Evolutionary conservation across 768 basidiomycete genomes (phyloP).

Genomic region (Boletus huronensis): DNA sequence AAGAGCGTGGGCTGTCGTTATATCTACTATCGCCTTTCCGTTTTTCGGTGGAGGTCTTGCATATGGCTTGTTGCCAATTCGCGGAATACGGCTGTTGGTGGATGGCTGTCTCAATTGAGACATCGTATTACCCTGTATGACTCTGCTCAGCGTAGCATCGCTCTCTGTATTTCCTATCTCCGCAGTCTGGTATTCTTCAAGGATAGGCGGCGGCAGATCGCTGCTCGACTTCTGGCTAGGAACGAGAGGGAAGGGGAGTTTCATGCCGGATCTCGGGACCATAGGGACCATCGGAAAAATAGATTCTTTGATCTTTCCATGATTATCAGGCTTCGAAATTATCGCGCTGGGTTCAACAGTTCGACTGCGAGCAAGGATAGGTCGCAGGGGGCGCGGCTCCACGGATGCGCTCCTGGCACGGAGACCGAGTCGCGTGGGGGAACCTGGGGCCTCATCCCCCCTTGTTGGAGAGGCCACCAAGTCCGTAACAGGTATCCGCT

Average conservation of each 20-base stretch:
- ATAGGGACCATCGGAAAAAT: conserved; percentile 18
- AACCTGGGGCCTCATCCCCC: conserved; percentile 1
- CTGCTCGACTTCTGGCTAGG: conserved; percentile 17
- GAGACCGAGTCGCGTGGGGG: conserved; percentile 17
- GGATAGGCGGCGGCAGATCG: conserved; percentile 29
- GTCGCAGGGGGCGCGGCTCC: conserved; percentile 29
- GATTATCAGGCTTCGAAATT: conserved; percentile 4
- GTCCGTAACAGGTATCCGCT: conserved; percentile 31
- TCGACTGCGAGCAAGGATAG: conserved; percentile 22
- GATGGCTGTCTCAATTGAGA: conserved; percentile 48
- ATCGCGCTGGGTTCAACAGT: conserved; percentile 27
- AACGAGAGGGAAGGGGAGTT: conserved; percentile 30
- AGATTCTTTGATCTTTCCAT: conserved; percentile 17
- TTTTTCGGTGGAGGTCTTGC: conserved; percentile 34
- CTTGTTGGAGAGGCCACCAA: conserved; percentile 27
- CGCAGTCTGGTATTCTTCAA: conserved; percentile 29
- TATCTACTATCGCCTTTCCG: background rate
- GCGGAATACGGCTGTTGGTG: conserved; percentile 55
- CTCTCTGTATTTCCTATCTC: conserved; percentile 3
- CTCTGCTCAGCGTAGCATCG: conserved; percentile 15
- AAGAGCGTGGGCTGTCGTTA: conserved; percentile 10
- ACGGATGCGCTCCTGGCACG: conserved; percentile 34
- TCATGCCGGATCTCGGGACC: conserved; percentile 6
- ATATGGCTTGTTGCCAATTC: conserved; percentile 59
- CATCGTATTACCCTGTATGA: conserved; percentile 30